Evolutionary conservation across 2,329 filamentous ascomycete genomes (phyloP), one percentile per base, ranked within the genome.

Genomic region (Mollisia scopiformis): DNA sequence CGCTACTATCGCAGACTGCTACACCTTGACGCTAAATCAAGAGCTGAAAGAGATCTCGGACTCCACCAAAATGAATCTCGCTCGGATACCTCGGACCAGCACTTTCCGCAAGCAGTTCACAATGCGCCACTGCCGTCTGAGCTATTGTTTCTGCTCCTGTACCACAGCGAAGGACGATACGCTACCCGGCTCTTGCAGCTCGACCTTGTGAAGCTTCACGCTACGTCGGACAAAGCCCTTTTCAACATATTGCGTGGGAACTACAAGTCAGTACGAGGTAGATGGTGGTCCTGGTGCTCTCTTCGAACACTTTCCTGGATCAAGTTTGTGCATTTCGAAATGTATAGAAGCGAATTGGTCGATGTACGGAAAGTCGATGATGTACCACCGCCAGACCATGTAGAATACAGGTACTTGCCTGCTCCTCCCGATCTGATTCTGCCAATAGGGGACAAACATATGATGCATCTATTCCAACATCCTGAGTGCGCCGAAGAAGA

Each of bases 261-360:
- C 4, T 68, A 69, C 21, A 37, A 31, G 8, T 39, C 33, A 1
- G 61, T 65, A 56, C 47, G 58, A 16, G 51, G 59, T 25, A 50
- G 19, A 30, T 67, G 47, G 37, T 7, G 51, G 0, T 59, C 53
- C 1, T 41, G 14, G 2, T n/a, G 65, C 5, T 68, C 66, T 2
- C 39, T 70, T 0, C 55, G 58, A 6, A 66, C 43, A 2, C 55
- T 68, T 2, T 33, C 19, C 25, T 59, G 52, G n/a, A 66, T 70
- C 39, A 69, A 67, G 19, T 70, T 70, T 21, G 67, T 69, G 0
- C 35, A 59, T 3, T 70, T 70, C 37, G 62, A 68, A 28, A 35
- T 65, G n/a, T 62, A 63, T 25, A 28, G 25, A 14, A 59, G 57
- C n/a, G 53, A 62, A 13, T 47, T 66, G 4, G 61, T 70, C 11